Conservation (phyloP, 1,284 basidiomycete species). For the Athelia sp. region DNA sequence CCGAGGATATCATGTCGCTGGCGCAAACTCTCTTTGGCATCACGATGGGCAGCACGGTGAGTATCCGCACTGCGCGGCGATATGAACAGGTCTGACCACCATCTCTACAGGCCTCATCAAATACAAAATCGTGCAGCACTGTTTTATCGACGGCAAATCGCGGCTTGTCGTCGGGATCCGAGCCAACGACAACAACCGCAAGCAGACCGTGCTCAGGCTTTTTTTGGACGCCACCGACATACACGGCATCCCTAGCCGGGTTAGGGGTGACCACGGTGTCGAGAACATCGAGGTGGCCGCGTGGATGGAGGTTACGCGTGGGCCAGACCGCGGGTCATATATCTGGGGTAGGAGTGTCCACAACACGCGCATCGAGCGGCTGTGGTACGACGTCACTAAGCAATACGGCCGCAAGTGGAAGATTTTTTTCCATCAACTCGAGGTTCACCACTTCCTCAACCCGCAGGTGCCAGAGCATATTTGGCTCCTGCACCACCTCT, state of each 20-base stretch:
- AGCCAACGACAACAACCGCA: constrained; percentile 23
- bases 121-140: constrained; percentile 33
- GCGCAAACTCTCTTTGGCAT: constrained; percentile 28
- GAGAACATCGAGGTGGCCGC: constrained; percentile 27
- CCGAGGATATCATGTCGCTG: constrained; percentile 20
- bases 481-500: constrained; percentile 20
- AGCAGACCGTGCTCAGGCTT: constrained; percentile 22
- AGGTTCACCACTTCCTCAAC: constrained; percentile 18
- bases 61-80: background rate
- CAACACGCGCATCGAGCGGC: constrained; percentile 21
- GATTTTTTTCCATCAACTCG: constrained; percentile 9
- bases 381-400: constrained; percentile 20
- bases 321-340: background rate
- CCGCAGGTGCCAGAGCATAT: constrained; percentile 4
- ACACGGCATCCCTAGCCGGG: constrained; percentile 21
- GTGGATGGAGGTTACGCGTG: constrained; percentile 8
- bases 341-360: constrained; percentile 11
- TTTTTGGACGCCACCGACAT: constrained; percentile 17
- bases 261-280: constrained; percentile 27
- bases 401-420: constrained; percentile 19
- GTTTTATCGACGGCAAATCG: constrained; percentile 31
- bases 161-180: constrained; percentile 24
- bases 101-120: constrained; percentile 13
- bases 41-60: constrained; percentile 28
- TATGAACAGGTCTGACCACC: background rate